These are phyloP conservation scores for Thalia dealbata DNA, from an alignment of 176 grass and related monocot species.

Conservation along the genomic window DNA sequence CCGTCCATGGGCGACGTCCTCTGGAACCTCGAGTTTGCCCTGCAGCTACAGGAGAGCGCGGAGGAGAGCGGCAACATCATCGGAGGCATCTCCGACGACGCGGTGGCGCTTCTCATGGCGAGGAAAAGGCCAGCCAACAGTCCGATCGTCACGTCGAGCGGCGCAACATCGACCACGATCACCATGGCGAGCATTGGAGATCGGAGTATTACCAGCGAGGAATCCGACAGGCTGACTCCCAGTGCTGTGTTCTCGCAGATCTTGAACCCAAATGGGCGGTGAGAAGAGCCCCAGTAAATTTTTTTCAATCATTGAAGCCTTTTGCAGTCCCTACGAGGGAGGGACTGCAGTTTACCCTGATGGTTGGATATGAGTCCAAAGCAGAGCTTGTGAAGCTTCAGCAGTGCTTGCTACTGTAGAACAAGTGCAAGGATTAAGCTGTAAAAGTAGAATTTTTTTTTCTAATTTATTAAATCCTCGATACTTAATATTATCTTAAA, in stretches of 20 bases:
- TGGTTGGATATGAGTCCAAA: too few species aligned
- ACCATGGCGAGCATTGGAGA: slow-evolving; percentile 71
- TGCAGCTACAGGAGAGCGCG: slow-evolving; percentile 71
- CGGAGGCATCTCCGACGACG: slow-evolving; percentile 49
- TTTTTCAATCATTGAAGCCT: neutral
- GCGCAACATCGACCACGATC: slow-evolving; percentile 51
- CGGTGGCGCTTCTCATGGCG: slow-evolving; percentile 37
- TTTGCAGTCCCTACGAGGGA: too few species aligned
- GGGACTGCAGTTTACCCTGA: too few species aligned
- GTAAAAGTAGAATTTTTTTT: neutral
- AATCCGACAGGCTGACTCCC: slow-evolving; percentile 65
- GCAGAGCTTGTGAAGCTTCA: too few species aligned
- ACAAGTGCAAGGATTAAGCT: neutral
- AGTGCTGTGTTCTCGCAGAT: slow-evolving; percentile 95
- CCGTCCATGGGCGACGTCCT: slow-evolving; percentile 96
- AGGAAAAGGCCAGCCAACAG: slow-evolving; percentile 67
- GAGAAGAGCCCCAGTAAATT: slow-evolving; percentile 4
- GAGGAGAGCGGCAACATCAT: slow-evolving; percentile 67
- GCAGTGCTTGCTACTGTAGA: neutral
- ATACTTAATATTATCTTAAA: too few species aligned
- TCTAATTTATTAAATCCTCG: neutral
- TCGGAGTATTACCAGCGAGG: slow-evolving; percentile 56
- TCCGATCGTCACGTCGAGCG: slow-evolving; percentile 49
- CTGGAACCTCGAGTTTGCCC: slow-evolving; percentile 92
- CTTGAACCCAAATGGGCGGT: slow-evolving; percentile 92